Percentiles rank a stretch among this genome's conserved stretches.
These are phyloP conservation scores for Salix arbutifolia DNA, from an alignment of 345 rosid genomes.

Conservation along the genomic window DNA sequence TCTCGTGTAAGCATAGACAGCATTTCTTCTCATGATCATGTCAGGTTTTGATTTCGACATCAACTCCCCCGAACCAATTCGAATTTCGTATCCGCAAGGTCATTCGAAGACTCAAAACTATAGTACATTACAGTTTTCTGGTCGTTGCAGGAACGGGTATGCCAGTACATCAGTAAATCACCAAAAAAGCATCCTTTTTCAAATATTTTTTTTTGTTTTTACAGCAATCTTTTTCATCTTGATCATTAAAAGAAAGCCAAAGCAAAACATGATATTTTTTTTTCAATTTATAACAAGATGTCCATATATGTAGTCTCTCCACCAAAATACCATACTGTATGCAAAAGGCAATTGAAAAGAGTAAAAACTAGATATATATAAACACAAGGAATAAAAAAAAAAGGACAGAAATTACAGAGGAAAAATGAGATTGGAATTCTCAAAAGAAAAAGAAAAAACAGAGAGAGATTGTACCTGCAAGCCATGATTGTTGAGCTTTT, in stretches of 20 bases:
- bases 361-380: not conserved
- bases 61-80: not conserved
- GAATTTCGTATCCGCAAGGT: not conserved
- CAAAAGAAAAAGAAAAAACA: not conserved
- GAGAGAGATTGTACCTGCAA: conserved; percentile 52
- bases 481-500: conserved; percentile 73
- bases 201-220: not conserved
- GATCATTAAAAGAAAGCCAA: not conserved
- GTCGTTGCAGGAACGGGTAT: not conserved
- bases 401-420: not conserved
- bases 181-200: not conserved
- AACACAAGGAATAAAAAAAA: not conserved
- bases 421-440: not conserved
- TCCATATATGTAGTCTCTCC: not conserved
- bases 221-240: not conserved
- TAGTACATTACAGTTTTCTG: not conserved
- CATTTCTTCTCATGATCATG: not conserved
- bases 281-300: not conserved
- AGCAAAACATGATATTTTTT: not conserved
- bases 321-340: not conserved
- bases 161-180: not conserved
- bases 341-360: not conserved
- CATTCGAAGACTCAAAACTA: not conserved
- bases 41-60: not conserved
- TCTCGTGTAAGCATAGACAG: not conserved